phyloP scores from a whole-genome alignment of 495 filamentous ascomycete genomes.

The Talaromyces wortmannii region DNA sequence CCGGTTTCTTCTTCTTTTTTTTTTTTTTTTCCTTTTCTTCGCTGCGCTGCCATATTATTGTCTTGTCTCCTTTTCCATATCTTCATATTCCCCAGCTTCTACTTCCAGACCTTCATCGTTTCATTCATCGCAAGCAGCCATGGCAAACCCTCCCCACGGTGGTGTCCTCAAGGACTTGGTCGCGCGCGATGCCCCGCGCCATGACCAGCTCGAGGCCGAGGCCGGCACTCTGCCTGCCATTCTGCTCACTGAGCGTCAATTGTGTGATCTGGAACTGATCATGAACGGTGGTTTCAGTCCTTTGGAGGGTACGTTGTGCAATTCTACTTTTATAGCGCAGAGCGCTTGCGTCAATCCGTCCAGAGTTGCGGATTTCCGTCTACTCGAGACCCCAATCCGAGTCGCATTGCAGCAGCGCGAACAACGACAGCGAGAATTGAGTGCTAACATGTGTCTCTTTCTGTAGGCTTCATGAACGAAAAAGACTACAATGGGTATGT shows the following conservation, averaged over 20 bases:
- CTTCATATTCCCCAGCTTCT: neutral
- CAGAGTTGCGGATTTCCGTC: too few relatives aligned
- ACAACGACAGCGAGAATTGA: slow-evolving; percentile 2
- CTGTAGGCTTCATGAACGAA: slow-evolving; percentile 89
- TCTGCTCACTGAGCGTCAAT: slow-evolving; percentile 80
- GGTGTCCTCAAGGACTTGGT: slow-evolving; percentile 95
- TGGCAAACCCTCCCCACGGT: slow-evolving; percentile 87
- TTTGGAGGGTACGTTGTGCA: slow-evolving; percentile 68
- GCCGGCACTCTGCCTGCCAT: slow-evolving; percentile 84
- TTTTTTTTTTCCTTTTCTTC: too few relatives aligned
- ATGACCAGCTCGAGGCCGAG: slow-evolving; percentile 69
- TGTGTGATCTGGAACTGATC: slow-evolving; percentile 95
- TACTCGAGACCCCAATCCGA: too few relatives aligned
- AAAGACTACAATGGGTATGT: slow-evolving; percentile 88
- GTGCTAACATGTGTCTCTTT: slow-evolving; percentile 5
- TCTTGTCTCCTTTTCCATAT: neutral
- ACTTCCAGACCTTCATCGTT: neutral
- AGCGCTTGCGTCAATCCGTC: too few relatives aligned
- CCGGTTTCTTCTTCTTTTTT: too few relatives aligned
- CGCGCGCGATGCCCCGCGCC: slow-evolving; percentile 77
- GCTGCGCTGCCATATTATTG: too few relatives aligned
- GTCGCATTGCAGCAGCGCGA: neutral
- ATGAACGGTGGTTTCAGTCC: slow-evolving; percentile 96
- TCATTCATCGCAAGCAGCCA: slow-evolving; percentile 14
- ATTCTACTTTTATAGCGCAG: too few relatives aligned